Base-by-base conservation (phyloP, 176 grass and related monocot species). In the Paspalum notatum region DNA sequence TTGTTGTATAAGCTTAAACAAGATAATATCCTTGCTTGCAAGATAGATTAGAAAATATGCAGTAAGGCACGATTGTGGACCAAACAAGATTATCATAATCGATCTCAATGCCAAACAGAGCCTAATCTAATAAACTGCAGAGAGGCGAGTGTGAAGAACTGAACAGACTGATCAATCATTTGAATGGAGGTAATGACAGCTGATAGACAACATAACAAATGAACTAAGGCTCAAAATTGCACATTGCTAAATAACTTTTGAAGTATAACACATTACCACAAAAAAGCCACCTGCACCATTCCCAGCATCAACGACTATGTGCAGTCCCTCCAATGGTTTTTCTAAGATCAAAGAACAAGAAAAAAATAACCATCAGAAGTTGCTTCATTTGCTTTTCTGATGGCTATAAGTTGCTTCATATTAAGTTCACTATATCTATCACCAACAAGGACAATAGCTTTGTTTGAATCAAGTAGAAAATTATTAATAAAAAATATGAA, bases 251-350 rank as follows among this genome's bases (percentile, higher is more conserved):
- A 48, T 20, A 83, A 59, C 27, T n/a, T 53, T 16, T 3, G 16
- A 68, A 82, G 27, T 39, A 80, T 49, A 84, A 84, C 18, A 51
- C 14, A 85, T 98, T 95, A 98, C 95, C 88, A 88, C 90, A 89
- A 98, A 98, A 89, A 95, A 98, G 20, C 95, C 95, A 65, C 95
- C 90, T 18, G 95, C 92, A 76, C 95, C 95, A 61, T 98, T 98
- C 74, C 95, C 95, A 70, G 95, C 92, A 91, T 98, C 95, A 66
- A 88, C 90, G 39, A 98, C 71, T 88, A 98, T 98, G 67, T 91
- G 95, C 74, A 98, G 76, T 70, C 92, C 92, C 40, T 95, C 86
- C 92, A 98, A 68, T 61, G 95, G 92, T 75, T 91, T 95, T 75
- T 95, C 95, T 98, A 83, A 74, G 62, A 74, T 46, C 84, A 78